Percentiles rank a stretch among this genome's conserved stretches.
These are phyloP conservation scores for Syzygium aromaticum DNA, from an alignment of 345 rosid species.

Conservation along the genomic window DNA sequence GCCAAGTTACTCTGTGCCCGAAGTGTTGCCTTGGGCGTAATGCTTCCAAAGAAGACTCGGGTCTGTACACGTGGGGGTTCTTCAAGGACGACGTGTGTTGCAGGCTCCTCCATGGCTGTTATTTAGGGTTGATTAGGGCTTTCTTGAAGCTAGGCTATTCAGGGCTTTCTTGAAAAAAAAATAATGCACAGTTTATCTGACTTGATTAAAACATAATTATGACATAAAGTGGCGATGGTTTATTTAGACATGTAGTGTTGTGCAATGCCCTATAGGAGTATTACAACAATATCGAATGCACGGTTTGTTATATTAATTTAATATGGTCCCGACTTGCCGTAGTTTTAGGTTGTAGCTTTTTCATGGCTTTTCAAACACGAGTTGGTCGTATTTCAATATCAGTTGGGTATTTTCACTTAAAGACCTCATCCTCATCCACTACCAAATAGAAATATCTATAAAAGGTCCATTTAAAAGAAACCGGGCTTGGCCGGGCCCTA, in stretches of 20 bases:
- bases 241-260: not conserved
- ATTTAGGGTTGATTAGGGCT: not conserved
- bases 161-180: not conserved
- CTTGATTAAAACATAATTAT: not conserved
- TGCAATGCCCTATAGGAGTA: no score
- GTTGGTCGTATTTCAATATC: no score
- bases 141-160: not conserved
- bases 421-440: no score
- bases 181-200: not conserved
- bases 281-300: not conserved
- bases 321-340: not conserved
- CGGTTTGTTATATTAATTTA: not conserved
- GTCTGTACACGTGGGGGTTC: not conserved
- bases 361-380: not conserved
- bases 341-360: not conserved
- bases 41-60: not conserved
- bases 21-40: not conserved
- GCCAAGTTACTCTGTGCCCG: not conserved
- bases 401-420: no score
- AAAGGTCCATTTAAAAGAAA: no score
- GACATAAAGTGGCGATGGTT: not conserved
- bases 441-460: no score
- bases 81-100: not conserved
- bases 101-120: not conserved
- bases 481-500: no score